phyloP scores from a whole-genome alignment of 192 early-diverging fungal genomes.

The Mortierella alpina region DNA sequence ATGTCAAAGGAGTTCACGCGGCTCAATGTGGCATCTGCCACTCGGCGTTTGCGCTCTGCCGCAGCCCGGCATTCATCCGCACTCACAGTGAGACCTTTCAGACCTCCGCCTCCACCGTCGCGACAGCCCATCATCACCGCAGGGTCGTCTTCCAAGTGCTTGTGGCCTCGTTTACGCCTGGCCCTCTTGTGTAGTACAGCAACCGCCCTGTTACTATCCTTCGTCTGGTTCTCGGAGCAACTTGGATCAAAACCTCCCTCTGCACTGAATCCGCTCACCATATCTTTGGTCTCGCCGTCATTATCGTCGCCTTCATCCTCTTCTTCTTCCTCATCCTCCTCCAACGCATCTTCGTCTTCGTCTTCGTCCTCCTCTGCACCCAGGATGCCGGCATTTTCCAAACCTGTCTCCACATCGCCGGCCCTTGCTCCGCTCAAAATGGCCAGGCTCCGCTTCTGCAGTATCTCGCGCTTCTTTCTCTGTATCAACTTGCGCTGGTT shows the following conservation, averaged over 20 bases:
- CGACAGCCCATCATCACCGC: constrained; percentile 20
- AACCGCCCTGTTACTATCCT: constrained; percentile 3
- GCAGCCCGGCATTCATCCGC: constrained; percentile 2
- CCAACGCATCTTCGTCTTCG: constrained; percentile 17
- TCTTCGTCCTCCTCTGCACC: constrained; percentile 20
- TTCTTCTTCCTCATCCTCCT: background rate
- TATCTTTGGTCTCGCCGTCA: background rate
- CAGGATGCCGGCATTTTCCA: constrained; percentile 1
- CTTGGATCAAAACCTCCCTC: background rate
- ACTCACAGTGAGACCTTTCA: constrained; percentile 24
- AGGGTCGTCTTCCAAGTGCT: no score
- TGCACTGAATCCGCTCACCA: background rate
- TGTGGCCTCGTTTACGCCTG: no score
- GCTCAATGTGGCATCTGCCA: no score
- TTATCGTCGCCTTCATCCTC: background rate
- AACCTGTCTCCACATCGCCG: background rate
- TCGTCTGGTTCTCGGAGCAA: background rate
- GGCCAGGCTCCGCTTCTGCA: constrained; percentile 33
- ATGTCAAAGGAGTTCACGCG: no score
- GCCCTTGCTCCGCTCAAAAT: background rate
- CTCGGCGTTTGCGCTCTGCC: background rate
- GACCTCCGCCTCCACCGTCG: constrained; percentile 39
- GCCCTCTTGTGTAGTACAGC: constrained; percentile 1
- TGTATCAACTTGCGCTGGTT: constrained; percentile 26
- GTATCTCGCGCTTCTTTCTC: constrained; percentile 42